phyloP scores from a whole-genome alignment of 768 basidiomycete species.

The Hygrophorus russula region DNA sequence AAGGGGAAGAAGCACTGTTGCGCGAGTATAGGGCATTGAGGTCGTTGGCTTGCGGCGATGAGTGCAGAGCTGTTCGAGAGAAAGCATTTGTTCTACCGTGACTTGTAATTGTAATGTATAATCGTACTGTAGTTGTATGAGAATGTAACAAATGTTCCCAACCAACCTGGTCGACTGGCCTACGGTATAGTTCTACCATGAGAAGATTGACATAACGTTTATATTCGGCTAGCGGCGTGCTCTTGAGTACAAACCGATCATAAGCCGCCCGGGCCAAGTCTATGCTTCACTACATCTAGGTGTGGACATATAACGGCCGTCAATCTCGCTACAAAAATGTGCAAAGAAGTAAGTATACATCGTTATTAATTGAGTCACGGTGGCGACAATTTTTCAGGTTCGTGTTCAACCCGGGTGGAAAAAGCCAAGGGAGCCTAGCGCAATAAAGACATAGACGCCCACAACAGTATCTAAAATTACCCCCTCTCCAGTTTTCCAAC shows the following conservation, averaged over 20 bases:
- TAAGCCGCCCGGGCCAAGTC: too few relatives aligned
- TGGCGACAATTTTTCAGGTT: neutral
- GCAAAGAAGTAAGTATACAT: neutral
- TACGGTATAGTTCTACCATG: too few relatives aligned
- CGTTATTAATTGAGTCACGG: neutral
- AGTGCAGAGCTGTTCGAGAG: slow-evolving; percentile 1
- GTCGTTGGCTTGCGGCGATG: slow-evolving; percentile 6
- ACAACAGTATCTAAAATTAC: neutral
- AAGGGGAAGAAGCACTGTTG: slow-evolving; percentile 9
- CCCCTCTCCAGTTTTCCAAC: slow-evolving; percentile 3
- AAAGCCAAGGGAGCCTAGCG: neutral
- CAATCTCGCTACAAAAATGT: neutral
- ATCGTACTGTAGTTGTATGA: too few relatives aligned
- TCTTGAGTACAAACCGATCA: too few relatives aligned
- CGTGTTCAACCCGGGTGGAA: too few relatives aligned
- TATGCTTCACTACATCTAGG: slow-evolving; percentile 1
- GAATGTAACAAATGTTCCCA: too few relatives aligned
- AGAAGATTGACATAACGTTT: too few relatives aligned
- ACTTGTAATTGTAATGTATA: too few relatives aligned
- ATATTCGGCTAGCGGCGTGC: too few relatives aligned
- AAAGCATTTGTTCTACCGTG: neutral
- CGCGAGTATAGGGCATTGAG: slow-evolving; percentile 8
- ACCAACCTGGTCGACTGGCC: too few relatives aligned
- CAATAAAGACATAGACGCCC: neutral
- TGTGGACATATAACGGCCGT: slow-evolving; percentile 2